These are phyloP conservation scores for Geotrichum bryndzae DNA, from an alignment of 1,139 yeast species.

Conservation along the genomic window DNA sequence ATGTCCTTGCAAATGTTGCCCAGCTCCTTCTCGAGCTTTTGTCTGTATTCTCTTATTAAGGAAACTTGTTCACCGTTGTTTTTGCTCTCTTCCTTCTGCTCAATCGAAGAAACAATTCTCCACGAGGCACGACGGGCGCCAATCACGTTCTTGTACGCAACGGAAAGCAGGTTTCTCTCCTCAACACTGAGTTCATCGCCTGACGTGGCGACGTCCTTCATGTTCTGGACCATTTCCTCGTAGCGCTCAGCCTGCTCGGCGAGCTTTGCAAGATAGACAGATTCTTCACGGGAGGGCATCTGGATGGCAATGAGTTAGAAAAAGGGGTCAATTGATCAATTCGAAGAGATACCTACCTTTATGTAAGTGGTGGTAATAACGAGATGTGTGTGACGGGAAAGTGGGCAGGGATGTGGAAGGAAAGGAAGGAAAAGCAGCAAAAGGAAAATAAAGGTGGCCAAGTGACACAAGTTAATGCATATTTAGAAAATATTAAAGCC, in stretches of 20 bases:
- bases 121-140: constrained; percentile 99
- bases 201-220: constrained; percentile 94
- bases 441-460: not conserved
- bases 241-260: constrained; percentile 99
- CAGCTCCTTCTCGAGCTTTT: constrained; percentile 89
- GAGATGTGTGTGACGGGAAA: not conserved
- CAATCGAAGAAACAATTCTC: constrained; percentile 97
- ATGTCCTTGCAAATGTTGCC: constrained; percentile 93
- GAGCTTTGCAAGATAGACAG: constrained; percentile 95
- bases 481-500: not conserved
- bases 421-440: not conserved
- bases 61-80: constrained; percentile 81
- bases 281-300: constrained; percentile 93
- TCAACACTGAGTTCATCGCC: constrained; percentile 95
- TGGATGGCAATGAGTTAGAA: not conserved
- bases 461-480: not conserved
- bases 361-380: not conserved
- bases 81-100: constrained; percentile 96
- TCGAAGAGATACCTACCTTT: not conserved
- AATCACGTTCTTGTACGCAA: constrained; percentile 96
- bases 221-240: constrained; percentile 92
- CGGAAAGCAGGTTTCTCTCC: constrained; percentile 94
- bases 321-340: not conserved
- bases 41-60: constrained; percentile 70
- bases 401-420: not conserved